Evolutionary conservation across 176 grass and related monocot genomes (phyloP), one percentile per base, ranked within the genome.

Genomic region (Carex kokanica): DNA sequence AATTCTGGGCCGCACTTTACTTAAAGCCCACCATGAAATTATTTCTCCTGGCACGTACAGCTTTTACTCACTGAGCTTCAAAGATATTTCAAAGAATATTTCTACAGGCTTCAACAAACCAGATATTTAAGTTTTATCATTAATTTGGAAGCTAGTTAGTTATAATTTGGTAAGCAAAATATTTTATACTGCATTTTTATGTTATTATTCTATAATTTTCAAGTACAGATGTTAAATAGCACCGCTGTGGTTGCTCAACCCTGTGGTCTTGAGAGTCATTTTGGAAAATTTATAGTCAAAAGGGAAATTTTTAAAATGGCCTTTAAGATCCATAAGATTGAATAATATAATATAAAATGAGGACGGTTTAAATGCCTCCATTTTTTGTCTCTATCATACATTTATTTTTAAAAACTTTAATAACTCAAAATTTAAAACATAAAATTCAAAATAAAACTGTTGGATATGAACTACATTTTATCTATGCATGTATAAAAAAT

Each of bases 131-230:
- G 27, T 59, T 34, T 34, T 34, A 23, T 64, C 16, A 41, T 12
- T 80, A 38, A 81, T 59, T 62, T 47, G 2, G 13, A 40, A 81
- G 5, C 25, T 40, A 63, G 57, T 62, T 81, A 63, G 58, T 60
- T 81, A 43, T 47, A 18, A 58, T 81, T 80, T 47, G 34, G 55
- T 60, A 60, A 61, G n/a, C 78, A 81, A 8, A 81, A 11, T 21
- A 81, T 23, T 13, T 60, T 81, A 34, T 81, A 64, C 34, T 61
- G n/a, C 54, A 61, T 23, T 61, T 81, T 81, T 53, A 64, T 57
- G 5, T 78, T 38, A 43, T 9, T 23, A 8, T 20, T 18, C 15
- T 32, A 62, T 13, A n/a, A 80, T 38, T 80, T 38, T 4, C 4
- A 57, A 61, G 31, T 80, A 62, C 32, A 63, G 16, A 43, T 62